Evolutionary conservation across 441 rosid species (phyloP).

Genomic region (Arabidopsis hybrid): DNA sequence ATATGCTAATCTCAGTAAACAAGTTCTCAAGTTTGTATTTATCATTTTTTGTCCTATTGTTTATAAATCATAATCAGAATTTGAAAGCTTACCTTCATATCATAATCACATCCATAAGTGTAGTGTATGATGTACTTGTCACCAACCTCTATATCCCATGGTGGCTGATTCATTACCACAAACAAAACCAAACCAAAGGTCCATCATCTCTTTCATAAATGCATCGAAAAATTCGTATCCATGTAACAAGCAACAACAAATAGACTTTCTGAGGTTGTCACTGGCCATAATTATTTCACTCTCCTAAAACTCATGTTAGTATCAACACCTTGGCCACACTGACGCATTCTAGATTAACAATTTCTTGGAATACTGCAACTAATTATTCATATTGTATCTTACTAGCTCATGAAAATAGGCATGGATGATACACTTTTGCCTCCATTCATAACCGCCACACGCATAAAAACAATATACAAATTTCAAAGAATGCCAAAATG

Average conservation of each 20-base stretch:
- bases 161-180: constrained; percentile 73
- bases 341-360: constrained; percentile 3
- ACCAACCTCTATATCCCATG: constrained; percentile 91
- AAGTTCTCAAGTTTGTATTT: constrained; percentile 4
- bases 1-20: constrained; percentile 10
- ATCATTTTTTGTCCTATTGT: background rate
- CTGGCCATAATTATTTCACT: background rate
- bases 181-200: constrained; percentile 17
- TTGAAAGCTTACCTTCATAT: constrained; percentile 68
- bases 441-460: background rate
- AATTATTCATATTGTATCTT: background rate
- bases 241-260: constrained; percentile 15
- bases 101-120: constrained; percentile 93
- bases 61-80: background rate
- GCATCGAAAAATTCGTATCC: constrained; percentile 3
- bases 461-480: background rate
- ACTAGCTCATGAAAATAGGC: constrained; percentile 1
- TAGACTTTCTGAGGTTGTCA: background rate
- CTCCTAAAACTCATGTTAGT: background rate
- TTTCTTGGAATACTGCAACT: background rate
- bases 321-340: background rate
- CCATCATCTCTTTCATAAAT: constrained; percentile 17
- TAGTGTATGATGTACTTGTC: constrained; percentile 89
- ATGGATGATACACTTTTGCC: background rate
- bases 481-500: constrained; percentile 1